Evolutionary conservation across 2,329 filamentous ascomycete genomes (phyloP).

Genomic region (Talaromyces verruculosus): DNA sequence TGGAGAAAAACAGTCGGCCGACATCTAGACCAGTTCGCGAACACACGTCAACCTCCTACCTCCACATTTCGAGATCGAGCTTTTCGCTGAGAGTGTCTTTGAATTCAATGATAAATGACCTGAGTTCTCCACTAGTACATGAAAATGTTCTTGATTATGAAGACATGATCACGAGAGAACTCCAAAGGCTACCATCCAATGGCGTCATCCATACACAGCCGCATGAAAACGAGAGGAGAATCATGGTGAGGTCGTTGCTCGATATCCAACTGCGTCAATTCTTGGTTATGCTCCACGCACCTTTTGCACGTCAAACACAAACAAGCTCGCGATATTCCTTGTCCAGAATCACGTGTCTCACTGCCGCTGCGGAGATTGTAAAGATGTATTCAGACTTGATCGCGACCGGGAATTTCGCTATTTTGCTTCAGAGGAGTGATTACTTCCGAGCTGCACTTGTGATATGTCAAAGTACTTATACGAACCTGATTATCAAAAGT

Average conservation of each 20-base stretch:
- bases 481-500: constrained; percentile 16
- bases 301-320: constrained; percentile 29
- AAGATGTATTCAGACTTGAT: constrained; percentile 23
- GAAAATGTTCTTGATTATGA: constrained; percentile 31
- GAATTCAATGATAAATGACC: constrained; percentile 32
- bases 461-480: constrained; percentile 26
- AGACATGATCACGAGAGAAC: constrained; percentile 27
- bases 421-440: constrained; percentile 27
- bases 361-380: constrained; percentile 24
- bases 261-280: constrained; percentile 33
- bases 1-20: constrained; percentile 25
- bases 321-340: constrained; percentile 28
- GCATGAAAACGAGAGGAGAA: neutral
- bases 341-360: constrained; percentile 29
- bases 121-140: constrained; percentile 26
- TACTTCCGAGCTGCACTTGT: constrained; percentile 27
- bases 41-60: constrained; percentile 31
- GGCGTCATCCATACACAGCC: constrained; percentile 14
- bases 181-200: constrained; percentile 30
- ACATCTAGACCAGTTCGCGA: constrained; percentile 24
- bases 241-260: constrained; percentile 26
- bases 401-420: constrained; percentile 15
- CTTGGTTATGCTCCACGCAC: constrained; percentile 32
- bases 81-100: constrained; percentile 31
- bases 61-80: constrained; percentile 28